Conservation (phyloP, 1,284 basidiomycete genomes). For the Ustilago shanxiensis region DNA sequence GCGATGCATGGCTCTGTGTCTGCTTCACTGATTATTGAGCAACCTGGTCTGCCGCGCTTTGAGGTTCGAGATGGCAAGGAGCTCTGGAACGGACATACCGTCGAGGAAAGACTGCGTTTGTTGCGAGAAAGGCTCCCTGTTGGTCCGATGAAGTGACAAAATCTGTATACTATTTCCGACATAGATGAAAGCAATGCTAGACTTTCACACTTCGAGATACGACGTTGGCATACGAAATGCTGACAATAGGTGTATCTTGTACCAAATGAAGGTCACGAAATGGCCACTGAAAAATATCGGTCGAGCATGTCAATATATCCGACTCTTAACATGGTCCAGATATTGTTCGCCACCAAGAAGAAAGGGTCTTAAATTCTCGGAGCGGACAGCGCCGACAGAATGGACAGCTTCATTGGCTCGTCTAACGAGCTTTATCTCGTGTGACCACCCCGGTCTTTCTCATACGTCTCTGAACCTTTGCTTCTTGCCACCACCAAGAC, state of each 20-base stretch:
- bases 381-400: slow-evolving; percentile 22
- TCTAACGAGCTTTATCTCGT: neutral
- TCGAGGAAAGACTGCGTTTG: slow-evolving; percentile 10
- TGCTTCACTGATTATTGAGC: slow-evolving; percentile 55
- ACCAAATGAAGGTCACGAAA: too few relatives aligned
- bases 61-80: slow-evolving; percentile 23
- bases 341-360: slow-evolving; percentile 7
- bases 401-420: slow-evolving; percentile 9
- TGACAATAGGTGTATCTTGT: too few relatives aligned
- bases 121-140: neutral
- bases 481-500: neutral
- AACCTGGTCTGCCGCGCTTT: slow-evolving; percentile 50
- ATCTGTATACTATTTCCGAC: neutral
- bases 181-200: neutral
- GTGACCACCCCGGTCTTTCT: neutral
- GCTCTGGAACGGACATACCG: slow-evolving; percentile 43
- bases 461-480: neutral
- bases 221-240: too few relatives aligned
- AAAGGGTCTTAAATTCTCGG: slow-evolving; percentile 22
- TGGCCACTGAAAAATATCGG: too few relatives aligned
- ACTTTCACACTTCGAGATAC: too few relatives aligned
- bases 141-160: neutral
- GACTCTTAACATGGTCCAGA: slow-evolving; percentile 4
- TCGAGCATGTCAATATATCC: too few relatives aligned
- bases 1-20: slow-evolving; percentile 50